Evolutionary conservation across 768 basidiomycete species (phyloP), one percentile per base, ranked within the genome.

Genomic region (Amanita phalloides): DNA sequence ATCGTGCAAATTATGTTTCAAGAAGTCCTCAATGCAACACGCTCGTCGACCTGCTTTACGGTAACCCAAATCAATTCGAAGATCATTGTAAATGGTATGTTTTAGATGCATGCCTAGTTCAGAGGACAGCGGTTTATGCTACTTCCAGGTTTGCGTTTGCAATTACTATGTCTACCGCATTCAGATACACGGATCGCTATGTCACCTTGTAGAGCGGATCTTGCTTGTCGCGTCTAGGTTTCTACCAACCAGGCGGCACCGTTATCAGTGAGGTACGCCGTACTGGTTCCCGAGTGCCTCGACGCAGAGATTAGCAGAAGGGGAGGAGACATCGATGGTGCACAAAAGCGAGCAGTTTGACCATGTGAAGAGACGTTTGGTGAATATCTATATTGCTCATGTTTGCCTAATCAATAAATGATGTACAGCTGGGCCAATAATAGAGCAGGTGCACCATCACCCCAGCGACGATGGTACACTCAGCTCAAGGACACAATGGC

Each of bases 221-320:
- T 13, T 21, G 1, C 21, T 11, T 6, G 11, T 3, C 21, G 6
- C 23, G 6, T 4, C 33, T 3, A 20, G 20, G 5, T 10, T 48
- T 6, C 17, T 20, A 14, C 2, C 11, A 37, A 32, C 56, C 7
- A 30, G 53, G 37, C 20, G 47, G 25, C 38, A 48, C 32, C 5
- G 8, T 54, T 14, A 39, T 54, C 45, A 51, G 52, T 25, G 35
- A 32, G 33, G 23, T 30, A 35, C 54, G 8, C 56, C 56, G 5
- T 28, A 39, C 3, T 56, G 53, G 56, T 30, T 56, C 20, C 56
- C 56, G 6, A 53, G 56, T 1, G 49, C 53, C 2, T 39, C 45
- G 1, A 48, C n/a, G n/a, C n/a, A n/a, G n/a, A n/a, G n/a, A n/a
- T n/a, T n/a, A n/a, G n/a, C n/a, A n/a, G n/a, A n/a, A n/a, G n/a